A percentile compares a stretch with the other conserved stretches of the same genome.
These are phyloP conservation scores for Brassica balearica DNA, from an alignment of 441 rosid species.

Conservation along the genomic window DNA sequence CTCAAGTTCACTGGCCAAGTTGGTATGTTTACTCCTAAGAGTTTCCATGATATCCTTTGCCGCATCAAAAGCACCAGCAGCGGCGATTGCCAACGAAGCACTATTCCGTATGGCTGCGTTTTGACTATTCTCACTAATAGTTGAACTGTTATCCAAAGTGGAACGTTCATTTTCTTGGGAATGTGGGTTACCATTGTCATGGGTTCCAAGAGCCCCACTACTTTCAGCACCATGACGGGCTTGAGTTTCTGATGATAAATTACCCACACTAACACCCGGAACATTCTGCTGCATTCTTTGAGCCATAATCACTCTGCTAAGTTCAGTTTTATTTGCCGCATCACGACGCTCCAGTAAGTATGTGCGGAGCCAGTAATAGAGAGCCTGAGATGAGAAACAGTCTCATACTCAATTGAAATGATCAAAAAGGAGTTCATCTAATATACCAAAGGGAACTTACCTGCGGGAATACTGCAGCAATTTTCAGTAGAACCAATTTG, in stretches of 20 bases:
- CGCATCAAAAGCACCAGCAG: slow-evolving; percentile 91
- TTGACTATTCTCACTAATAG: slow-evolving; percentile 69
- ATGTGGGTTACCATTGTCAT: slow-evolving; percentile 76
- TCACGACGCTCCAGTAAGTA: slow-evolving; percentile 98
- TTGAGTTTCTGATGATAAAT: slow-evolving; percentile 68
- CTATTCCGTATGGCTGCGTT: slow-evolving; percentile 68
- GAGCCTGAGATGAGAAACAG: slow-evolving; percentile 61
- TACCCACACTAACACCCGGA: slow-evolving; percentile 56
- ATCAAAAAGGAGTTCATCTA: slow-evolving; percentile 9
- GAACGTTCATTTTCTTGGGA: slow-evolving; percentile 86
- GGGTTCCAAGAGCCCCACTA: slow-evolving; percentile 69
- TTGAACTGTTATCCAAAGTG: slow-evolving; percentile 62
- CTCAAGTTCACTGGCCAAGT: slow-evolving; percentile 98
- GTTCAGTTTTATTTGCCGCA: slow-evolving; percentile 90
- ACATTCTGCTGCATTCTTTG: slow-evolving; percentile 89
- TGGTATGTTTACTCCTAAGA: slow-evolving; percentile 92
- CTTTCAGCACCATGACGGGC: slow-evolving; percentile 66
- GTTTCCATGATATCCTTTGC: slow-evolving; percentile 98
- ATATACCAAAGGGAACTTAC: slow-evolving; percentile 46
- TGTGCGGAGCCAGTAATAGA: slow-evolving; percentile 99
- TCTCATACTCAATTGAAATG: slow-evolving; percentile 30
- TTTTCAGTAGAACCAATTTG: slow-evolving; percentile 87
- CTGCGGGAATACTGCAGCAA: slow-evolving; percentile 93
- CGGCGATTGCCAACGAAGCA: slow-evolving; percentile 74
- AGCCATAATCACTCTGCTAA: slow-evolving; percentile 75